Percentiles rank a stretch among this genome's conserved stretches.
phyloP scores from a whole-genome alignment of 495 filamentous ascomycete species.

The Rostrohypoxylon terebratum region DNA sequence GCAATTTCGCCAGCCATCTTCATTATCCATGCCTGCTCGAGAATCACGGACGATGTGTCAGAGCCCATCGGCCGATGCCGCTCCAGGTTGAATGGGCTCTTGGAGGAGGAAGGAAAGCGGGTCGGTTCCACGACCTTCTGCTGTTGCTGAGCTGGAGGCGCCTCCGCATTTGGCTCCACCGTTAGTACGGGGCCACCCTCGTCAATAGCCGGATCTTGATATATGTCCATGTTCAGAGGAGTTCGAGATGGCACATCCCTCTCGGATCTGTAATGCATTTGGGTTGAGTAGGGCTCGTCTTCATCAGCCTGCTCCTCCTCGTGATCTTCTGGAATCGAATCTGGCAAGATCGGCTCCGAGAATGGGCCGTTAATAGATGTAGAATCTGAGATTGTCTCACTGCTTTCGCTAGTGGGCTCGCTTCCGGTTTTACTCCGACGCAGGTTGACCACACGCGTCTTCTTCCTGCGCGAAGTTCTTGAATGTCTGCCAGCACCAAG shows the following conservation, averaged over 20 bases:
- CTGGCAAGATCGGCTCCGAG: constrained; percentile 62
- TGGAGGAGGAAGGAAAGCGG: constrained; percentile 45
- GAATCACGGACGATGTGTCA: constrained; percentile 66
- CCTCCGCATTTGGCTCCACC: constrained; percentile 35
- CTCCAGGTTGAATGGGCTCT: constrained; percentile 50
- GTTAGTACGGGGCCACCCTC: constrained; percentile 23
- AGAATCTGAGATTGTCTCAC: constrained; percentile 55
- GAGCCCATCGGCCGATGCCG: constrained; percentile 50
- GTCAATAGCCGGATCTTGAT: constrained; percentile 33
- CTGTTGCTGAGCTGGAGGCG: constrained; percentile 33
- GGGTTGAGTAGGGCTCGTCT: constrained; percentile 53
- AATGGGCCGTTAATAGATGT: constrained; percentile 54
- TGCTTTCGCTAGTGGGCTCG: constrained; percentile 63
- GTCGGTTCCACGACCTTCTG: constrained; percentile 52
- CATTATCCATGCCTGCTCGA: constrained; percentile 89
- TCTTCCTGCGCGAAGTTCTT: constrained; percentile 79
- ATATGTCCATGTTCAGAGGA: constrained; percentile 48
- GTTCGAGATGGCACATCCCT: constrained; percentile 46
- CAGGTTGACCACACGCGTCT: constrained; percentile 93
- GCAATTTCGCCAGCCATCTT: constrained; percentile 93
- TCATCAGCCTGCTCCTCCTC: constrained; percentile 68
- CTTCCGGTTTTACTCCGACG: constrained; percentile 71
- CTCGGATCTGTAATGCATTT: constrained; percentile 55
- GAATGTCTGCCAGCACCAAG: constrained; percentile 73
- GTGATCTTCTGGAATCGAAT: constrained; percentile 62